These are phyloP conservation scores for Kurtzmaniella quercitrusa DNA, from an alignment of 1,139 yeast genomes.

Conservation along the genomic window DNA sequence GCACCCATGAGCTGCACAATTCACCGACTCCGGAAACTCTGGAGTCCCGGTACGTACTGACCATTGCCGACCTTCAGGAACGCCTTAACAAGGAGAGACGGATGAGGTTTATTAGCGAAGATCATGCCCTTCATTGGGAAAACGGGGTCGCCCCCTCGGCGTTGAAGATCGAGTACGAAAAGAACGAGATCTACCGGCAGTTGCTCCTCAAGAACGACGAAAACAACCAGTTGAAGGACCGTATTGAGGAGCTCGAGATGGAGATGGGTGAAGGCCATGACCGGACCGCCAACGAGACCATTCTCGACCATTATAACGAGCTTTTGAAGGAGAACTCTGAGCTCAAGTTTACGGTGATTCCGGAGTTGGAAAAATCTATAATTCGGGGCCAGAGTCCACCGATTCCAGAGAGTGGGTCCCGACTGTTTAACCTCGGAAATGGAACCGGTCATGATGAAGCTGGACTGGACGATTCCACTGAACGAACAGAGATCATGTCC, in stretches of 20 bases:
- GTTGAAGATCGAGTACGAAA: slow-evolving; percentile 53
- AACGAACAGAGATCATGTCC: slow-evolving; percentile 25
- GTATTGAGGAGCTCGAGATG: slow-evolving; percentile 28
- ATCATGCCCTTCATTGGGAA: slow-evolving; percentile 55
- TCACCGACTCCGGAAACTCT: slow-evolving; percentile 15
- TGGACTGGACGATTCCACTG: slow-evolving; percentile 5
- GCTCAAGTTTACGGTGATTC: slow-evolving; percentile 38
- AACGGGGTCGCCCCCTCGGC: slow-evolving; percentile 52
- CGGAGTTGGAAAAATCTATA: slow-evolving; percentile 30
- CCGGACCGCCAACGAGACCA: slow-evolving; percentile 17
- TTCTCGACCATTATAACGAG: slow-evolving; percentile 33
- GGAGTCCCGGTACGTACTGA: slow-evolving; percentile 37
- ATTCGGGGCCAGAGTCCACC: slow-evolving; percentile 1
- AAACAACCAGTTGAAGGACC: slow-evolving; percentile 40
- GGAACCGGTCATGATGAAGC: slow-evolving; percentile 5
- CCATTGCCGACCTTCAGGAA: slow-evolving; percentile 50
- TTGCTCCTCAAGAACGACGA: slow-evolving; percentile 45
- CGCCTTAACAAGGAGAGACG: slow-evolving; percentile 61
- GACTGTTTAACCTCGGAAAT: slow-evolving; percentile 11
- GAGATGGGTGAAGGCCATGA: slow-evolving; percentile 9
- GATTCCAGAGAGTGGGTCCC: neutral
- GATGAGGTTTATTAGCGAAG: slow-evolving; percentile 65
- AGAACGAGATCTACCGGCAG: slow-evolving; percentile 47
- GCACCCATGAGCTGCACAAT: slow-evolving; percentile 8
- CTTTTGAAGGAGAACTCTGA: slow-evolving; percentile 40